Evolutionary conservation across 805 yeast genomes (phyloP), one percentile per base, ranked within the genome.

Genomic region (Tanozyma kutaoensis): DNA sequence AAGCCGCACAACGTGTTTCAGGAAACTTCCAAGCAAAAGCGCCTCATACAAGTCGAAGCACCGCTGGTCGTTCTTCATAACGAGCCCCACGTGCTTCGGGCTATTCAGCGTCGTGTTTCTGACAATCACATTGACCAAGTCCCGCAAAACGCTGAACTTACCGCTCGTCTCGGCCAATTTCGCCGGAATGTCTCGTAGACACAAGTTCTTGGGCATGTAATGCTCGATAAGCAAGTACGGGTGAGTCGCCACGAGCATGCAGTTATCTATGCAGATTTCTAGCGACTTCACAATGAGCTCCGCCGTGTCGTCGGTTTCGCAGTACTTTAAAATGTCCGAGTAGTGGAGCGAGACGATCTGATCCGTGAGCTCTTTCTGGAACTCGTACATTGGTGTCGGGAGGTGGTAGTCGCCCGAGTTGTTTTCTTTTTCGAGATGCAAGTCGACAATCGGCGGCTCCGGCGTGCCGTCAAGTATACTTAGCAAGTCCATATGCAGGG

Each of bases 291-390:
- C 58, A 20, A 79, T 68, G 16, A 80, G 69, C 11, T 58, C 64
- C 5, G 52, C 48, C 22, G 54, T 52, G 35, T 62, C 66, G 31
- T 63, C 55, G 26, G 70, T 58, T 46, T 84, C 93, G 43, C 81
- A 85, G 47, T 77, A 86, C 50, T 84, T 76, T 39, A 88, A 58
- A 31, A 88, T 84, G 45, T 86, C 97, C 19, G 88, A 72, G 46
- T 86, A 88, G 51, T 88, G 97, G 22, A 85, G 58, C 2, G 94
- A 80, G 9, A 88, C 80, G 17, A 91, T 85, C 46, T 85, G 95
- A 49, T 88, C 94, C 8, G 86, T 81, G 28, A 88, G 61, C 42
- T 85, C 91, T 42, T 75, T 77, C 46, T 88, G 97, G 38, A 80
- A 80, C 35, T 78, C 82, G 28, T 76, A 70, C 73, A 85, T 70